Evolutionary conservation across 495 filamentous ascomycete genomes (phyloP).

Genomic region (Hypomontagnella monticulosa): DNA sequence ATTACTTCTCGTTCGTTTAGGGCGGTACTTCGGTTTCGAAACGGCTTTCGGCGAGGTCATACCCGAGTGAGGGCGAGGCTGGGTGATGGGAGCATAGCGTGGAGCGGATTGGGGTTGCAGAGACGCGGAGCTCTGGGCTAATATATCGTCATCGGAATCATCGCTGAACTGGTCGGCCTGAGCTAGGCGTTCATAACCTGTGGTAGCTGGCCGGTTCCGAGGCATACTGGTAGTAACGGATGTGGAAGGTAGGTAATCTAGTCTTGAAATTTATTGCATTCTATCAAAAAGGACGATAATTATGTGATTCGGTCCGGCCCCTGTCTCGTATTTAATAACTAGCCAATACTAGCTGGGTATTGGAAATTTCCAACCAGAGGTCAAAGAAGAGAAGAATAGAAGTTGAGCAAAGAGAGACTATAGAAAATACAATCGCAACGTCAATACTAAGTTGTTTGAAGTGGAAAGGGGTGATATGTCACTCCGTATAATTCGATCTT

Average conservation of each 20-base stretch:
- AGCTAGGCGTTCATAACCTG: conserved; percentile 90
- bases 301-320: conserved; percentile 25
- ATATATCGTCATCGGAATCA: conserved; percentile 71
- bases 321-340: conserved; percentile 37
- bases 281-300: background rate
- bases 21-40: conserved; percentile 54
- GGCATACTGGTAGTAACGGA: conserved; percentile 40
- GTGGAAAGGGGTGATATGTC: conserved; percentile 3
- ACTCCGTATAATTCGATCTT: conserved; percentile 15
- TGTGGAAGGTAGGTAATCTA: conserved; percentile 1
- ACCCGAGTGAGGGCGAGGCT: conserved; percentile 67
- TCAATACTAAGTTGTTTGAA: background rate
- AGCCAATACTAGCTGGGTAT: conserved; percentile 12
- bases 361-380: conserved; percentile 22
- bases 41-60: conserved; percentile 63
- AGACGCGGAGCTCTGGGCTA: conserved; percentile 64
- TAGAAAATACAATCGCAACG: conserved; percentile 3
- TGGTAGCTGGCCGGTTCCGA: conserved; percentile 73
- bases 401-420: conserved; percentile 24
- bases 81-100: conserved; percentile 73
- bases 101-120: conserved; percentile 69
- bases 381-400: conserved; percentile 25
- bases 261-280: conserved; percentile 27
- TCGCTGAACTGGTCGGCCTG: conserved; percentile 89
- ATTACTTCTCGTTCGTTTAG: conserved; percentile 74